A percentile compares a stretch with the other conserved stretches of the same genome.
These are phyloP conservation scores for Helotiales sp. DNA, from an alignment of 2,329 filamentous ascomycete genomes.

Conservation along the genomic window DNA sequence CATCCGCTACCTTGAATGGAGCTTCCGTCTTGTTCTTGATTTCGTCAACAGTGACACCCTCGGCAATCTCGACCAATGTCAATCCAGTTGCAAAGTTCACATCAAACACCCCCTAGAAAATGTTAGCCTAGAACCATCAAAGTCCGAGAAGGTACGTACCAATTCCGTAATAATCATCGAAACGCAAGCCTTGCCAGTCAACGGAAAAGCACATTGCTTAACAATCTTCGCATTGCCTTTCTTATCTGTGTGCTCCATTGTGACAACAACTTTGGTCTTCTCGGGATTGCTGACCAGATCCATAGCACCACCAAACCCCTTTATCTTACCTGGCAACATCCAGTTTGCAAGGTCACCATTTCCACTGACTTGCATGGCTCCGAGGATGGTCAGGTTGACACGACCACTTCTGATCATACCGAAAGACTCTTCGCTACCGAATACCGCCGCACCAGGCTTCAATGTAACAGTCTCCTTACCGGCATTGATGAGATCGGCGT, in stretches of 20 bases:
- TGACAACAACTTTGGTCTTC: slow-evolving; percentile 90
- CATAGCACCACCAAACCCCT: slow-evolving; percentile 93
- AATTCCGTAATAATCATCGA: slow-evolving; percentile 90
- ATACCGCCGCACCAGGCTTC: slow-evolving; percentile 76
- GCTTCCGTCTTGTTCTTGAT: slow-evolving; percentile 87
- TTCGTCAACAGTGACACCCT: slow-evolving; percentile 88
- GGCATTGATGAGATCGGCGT: slow-evolving; percentile 88
- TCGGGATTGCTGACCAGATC: slow-evolving; percentile 87
- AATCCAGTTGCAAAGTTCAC: slow-evolving; percentile 83
- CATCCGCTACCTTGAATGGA: slow-evolving; percentile 79
- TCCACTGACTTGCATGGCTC: slow-evolving; percentile 79
- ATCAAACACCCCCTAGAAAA: slow-evolving; percentile 62
- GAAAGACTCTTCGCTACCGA: slow-evolving; percentile 88
- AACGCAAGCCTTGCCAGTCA: slow-evolving; percentile 86
- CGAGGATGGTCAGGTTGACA: slow-evolving; percentile 85
- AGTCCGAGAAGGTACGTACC: slow-evolving; percentile 46
- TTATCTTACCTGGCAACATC: slow-evolving; percentile 86
- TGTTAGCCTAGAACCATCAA: slow-evolving; percentile 23
- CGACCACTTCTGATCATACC: slow-evolving; percentile 91
- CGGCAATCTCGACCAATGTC: slow-evolving; percentile 83
- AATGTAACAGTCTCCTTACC: slow-evolving; percentile 93
- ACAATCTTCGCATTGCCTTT: slow-evolving; percentile 94
- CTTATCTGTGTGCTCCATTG: slow-evolving; percentile 97
- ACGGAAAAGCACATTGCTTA: slow-evolving; percentile 91
- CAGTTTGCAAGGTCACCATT: slow-evolving; percentile 80